Conservation (phyloP, 176 grass and related monocot genomes). For the Avena eriantha region DNA sequence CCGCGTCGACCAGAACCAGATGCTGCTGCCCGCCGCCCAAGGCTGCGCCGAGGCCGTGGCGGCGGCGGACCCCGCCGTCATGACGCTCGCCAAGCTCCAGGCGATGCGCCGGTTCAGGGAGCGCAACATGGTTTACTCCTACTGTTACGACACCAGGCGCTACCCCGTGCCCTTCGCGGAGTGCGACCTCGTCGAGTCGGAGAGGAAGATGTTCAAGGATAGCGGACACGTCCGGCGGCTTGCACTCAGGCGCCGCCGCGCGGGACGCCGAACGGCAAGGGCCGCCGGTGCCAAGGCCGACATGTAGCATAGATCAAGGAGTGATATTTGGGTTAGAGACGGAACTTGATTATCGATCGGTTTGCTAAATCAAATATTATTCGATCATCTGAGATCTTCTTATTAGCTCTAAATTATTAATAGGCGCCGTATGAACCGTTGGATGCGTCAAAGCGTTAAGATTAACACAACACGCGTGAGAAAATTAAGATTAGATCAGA, state of each 20-base stretch:
- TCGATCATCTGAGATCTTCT: not conserved
- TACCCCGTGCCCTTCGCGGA: constrained; percentile 67
- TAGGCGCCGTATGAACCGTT: not conserved
- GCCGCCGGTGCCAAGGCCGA: not conserved
- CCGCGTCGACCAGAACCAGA: constrained; percentile 44
- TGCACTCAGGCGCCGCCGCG: constrained; percentile 23
- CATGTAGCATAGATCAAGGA: not conserved
- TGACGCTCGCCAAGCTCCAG: constrained; percentile 70
- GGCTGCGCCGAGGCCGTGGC: constrained; percentile 46
- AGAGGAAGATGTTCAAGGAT: constrained; percentile 63
- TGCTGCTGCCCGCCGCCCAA: not conserved
- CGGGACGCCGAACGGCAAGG: not conserved
- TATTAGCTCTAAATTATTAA: not conserved
- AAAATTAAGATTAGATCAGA: no score
- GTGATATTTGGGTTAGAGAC: not conserved
- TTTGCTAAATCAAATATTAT: not conserved
- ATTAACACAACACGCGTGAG: no score
- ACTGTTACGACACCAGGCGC: constrained; percentile 72
- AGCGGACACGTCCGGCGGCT: constrained; percentile 61
- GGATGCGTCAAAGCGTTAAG: no score
- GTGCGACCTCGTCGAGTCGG: constrained; percentile 73
- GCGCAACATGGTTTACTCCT: constrained; percentile 84
- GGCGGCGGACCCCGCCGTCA: constrained; percentile 54
- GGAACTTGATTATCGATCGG: not conserved
- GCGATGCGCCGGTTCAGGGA: constrained; percentile 73